Percentiles rank a stretch among this genome's conserved stretches.
These are phyloP conservation scores for Pichia kudriavzevii DNA, from an alignment of 1,139 yeast species.

Conservation along the genomic window DNA sequence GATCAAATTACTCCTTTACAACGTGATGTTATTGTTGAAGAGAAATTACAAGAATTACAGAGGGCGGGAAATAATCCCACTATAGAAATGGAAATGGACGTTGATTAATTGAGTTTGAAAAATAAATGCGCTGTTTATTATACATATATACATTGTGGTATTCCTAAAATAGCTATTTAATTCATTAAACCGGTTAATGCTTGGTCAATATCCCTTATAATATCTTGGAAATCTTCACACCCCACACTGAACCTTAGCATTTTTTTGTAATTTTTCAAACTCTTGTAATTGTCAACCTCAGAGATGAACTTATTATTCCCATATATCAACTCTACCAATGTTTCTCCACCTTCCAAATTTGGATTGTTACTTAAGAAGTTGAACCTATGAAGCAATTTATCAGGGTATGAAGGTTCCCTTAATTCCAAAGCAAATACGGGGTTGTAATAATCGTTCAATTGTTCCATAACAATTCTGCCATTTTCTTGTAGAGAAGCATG, in stretches of 20 bases:
- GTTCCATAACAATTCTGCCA: conserved; percentile 45
- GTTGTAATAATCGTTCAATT: conserved; percentile 58
- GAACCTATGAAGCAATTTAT: conserved; percentile 52
- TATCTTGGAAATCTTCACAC: conserved; percentile 66
- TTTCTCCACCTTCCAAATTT: conserved; percentile 85
- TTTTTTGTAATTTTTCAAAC: conserved; percentile 21
- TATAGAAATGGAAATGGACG: conserved; percentile 6
- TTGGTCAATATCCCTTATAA: conserved; percentile 55
- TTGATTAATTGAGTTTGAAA: conserved; percentile 11
- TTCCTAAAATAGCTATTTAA: background rate
- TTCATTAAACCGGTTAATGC: conserved; percentile 30
- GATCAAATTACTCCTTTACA: conserved; percentile 65
- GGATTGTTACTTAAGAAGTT: conserved; percentile 80
- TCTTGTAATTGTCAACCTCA: conserved; percentile 6
- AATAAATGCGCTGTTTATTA: no score
- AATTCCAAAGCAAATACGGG: conserved; percentile 73
- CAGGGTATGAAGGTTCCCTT: conserved; percentile 47
- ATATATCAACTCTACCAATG: conserved; percentile 69
- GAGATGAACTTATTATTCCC: conserved; percentile 25
- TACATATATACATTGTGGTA: no score
- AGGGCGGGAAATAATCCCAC: no score
- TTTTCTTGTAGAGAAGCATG: conserved; percentile 69
- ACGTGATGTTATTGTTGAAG: conserved; percentile 30
- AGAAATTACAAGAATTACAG: conserved; percentile 9
- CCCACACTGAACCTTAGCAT: conserved; percentile 76